Evolutionary conservation across 2,329 filamentous ascomycete species (phyloP), one percentile per base, ranked within the genome.

Genomic region (Fusarium mexicanum): DNA sequence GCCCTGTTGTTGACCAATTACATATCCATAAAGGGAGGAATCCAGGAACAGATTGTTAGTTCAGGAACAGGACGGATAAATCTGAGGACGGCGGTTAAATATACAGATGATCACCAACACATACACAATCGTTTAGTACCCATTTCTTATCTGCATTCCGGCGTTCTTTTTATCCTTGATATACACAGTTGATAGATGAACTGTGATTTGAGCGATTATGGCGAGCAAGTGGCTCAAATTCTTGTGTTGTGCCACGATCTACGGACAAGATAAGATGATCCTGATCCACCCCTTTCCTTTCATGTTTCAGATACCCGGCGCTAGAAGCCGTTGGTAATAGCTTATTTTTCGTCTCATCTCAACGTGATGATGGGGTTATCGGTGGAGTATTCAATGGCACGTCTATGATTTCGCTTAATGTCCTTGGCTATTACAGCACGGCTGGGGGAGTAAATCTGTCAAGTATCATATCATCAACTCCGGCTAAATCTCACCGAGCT

Each of bases 231-330:
- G 22, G 8, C 11, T 50, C 47, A 24, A 9, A 13, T 65, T 29
- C 24, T 46, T 33, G 38, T 31, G 60, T 35, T 38, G 29, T 22
- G 9, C 54, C 60, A 50, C 47, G 54, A 71, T 71, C 48, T 62
- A 40, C n/a, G 20, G 29, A 29, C 24, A n/a, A 37, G 31, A 47
- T 29, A 24, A 55, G 61, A 67, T 64, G 67, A 72, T 68, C 62
- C 37, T 48, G 46, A 48, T 48, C 40, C 41, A 29, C 47, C 33
- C 46, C 37, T 16, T 35, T 16, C 33, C 35, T 59, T 67, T 44
- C 46, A 43, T 22, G 71, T 74, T 74, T 74, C 71, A 74, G 67
- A 74, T 73, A 61, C 67, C 48, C 71, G 71, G 61, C 71, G 71
- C 71, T 71, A 66, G 61, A 17, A 35, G 18, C 31, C 48, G 51